Evolutionary conservation across 2,329 filamentous ascomycete genomes (phyloP).

Genomic region (Colletotrichum euphorbiae): DNA sequence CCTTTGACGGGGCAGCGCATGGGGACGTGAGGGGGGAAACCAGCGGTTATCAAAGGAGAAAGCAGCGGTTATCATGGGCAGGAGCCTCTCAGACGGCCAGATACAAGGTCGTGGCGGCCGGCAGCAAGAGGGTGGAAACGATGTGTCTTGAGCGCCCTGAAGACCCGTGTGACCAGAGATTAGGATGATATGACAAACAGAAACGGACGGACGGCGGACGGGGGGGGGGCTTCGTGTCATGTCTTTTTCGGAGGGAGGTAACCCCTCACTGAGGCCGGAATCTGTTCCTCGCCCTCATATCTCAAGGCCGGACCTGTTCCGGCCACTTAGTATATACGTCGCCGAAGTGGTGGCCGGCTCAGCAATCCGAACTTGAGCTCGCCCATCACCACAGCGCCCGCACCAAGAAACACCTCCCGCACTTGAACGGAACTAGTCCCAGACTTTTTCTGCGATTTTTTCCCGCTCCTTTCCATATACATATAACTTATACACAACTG

Average conservation of each 20-base stretch:
- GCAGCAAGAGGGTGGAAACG: neutral
- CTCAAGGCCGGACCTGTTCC: slow-evolving; percentile 47
- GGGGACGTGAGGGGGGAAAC: slow-evolving; percentile 2
- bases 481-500: slow-evolving; percentile 28
- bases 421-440: slow-evolving; percentile 7
- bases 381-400: slow-evolving; percentile 28
- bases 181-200: slow-evolving; percentile 41
- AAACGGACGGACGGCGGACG: slow-evolving; percentile 32
- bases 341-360: slow-evolving; percentile 38
- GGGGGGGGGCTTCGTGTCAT: slow-evolving; percentile 33
- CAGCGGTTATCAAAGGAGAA: slow-evolving; percentile 20
- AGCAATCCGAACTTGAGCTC: slow-evolving; percentile 34
- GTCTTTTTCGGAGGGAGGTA: slow-evolving; percentile 11
- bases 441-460: slow-evolving; percentile 30
- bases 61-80: slow-evolving; percentile 23
- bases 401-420: slow-evolving; percentile 22
- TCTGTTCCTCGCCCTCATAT: neutral
- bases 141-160: slow-evolving; percentile 10
- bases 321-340: slow-evolving; percentile 61
- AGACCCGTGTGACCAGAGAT: slow-evolving; percentile 37
- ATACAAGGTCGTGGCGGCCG: slow-evolving; percentile 26
- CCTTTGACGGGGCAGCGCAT: neutral
- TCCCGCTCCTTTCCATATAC: slow-evolving; percentile 17
- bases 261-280: slow-evolving; percentile 54
- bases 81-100: slow-evolving; percentile 1